Percentiles rank a stretch among this genome's conserved stretches.
phyloP scores from a whole-genome alignment of 2,329 filamentous ascomycete genomes.

The Aspergillus aculeatinus region DNA sequence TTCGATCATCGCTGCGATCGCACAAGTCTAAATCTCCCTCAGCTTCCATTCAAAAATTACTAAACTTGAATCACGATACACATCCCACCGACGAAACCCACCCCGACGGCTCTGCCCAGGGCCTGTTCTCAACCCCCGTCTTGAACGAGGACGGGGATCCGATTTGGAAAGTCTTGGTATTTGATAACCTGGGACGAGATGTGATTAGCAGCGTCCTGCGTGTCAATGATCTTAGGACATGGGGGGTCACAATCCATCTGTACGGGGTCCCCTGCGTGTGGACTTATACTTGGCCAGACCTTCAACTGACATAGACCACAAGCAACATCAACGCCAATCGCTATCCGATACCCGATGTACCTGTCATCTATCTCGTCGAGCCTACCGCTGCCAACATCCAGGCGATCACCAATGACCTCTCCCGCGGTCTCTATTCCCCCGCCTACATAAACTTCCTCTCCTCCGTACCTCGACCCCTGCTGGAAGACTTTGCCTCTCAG shows the following conservation, averaged over 20 bases:
- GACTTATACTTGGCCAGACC: not conserved
- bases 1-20: not conserved
- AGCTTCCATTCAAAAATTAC: constrained; percentile 92
- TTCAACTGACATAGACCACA: constrained; percentile 17
- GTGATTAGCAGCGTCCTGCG: constrained; percentile 94
- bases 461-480: constrained; percentile 81
- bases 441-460: constrained; percentile 97
- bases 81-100: constrained; percentile 55
- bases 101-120: constrained; percentile 63
- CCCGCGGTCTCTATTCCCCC: constrained; percentile 83
- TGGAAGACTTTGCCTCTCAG: constrained; percentile 92
- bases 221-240: constrained; percentile 86
- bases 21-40: constrained; percentile 14
- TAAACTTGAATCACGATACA: constrained; percentile 82
- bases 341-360: constrained; percentile 92
- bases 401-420: constrained; percentile 78
- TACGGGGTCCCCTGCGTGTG: constrained; percentile 45
- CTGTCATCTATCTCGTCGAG: constrained; percentile 94
- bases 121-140: constrained; percentile 70
- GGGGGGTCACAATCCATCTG: constrained; percentile 97
- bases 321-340: constrained; percentile 76
- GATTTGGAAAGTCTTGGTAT: constrained; percentile 96
- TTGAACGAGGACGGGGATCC: constrained; percentile 84
- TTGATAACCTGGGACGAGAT: constrained; percentile 87
- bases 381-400: constrained; percentile 79